Base-by-base conservation (phyloP, 176 grass and related monocot genomes). In the Triticum turgidum region DNA sequence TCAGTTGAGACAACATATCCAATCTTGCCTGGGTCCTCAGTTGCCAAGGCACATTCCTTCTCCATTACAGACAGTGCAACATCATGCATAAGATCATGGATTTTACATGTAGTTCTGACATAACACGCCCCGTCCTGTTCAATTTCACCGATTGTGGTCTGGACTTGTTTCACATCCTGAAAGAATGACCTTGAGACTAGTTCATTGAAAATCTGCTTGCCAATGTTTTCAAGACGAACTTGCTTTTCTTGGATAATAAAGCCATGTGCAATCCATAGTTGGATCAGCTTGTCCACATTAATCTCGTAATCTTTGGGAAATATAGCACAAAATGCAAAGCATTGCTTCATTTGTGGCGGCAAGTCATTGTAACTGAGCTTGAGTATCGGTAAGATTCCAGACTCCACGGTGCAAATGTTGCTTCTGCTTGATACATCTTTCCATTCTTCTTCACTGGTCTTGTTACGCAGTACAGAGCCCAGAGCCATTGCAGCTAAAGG, bases 331-430 rank as follows among this genome's bases (percentile, higher is more conserved):
- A 69, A 69, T 0, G 67, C 7, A 69, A 69, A 69, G 17, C 67
- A 69, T 3, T 69, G 67, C 17, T 79, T 84, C 52, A 61, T 76
- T 3, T 49, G 12, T 5, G 11, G 2, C 52, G 80, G 30, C 80
- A 83, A 39, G 18, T 58, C 80, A 71, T 83, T 7, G 49, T 83
- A 83, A n/a, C 69, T 84, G 10, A 84, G 14, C 77, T 84, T 77
- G 5, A 72, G 33, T 69, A 47, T 79, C 7, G 73, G 68, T 10
- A 56, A 38, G 71, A 64, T 61, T 5, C 17, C 44, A 37, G 29
- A 27, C 1, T 77, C 52, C 15, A 63, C 9, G 7, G 69, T 34
- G 11, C 54, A 81, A 1, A 69, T 61, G 1, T 0, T 82, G 9
- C 10, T 77, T 47, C 72, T 29, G 4, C 52, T 9, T 4, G 76